Conservation (phyloP, 2,329 filamentous ascomycete genomes). For the Xylaria sp. region DNA sequence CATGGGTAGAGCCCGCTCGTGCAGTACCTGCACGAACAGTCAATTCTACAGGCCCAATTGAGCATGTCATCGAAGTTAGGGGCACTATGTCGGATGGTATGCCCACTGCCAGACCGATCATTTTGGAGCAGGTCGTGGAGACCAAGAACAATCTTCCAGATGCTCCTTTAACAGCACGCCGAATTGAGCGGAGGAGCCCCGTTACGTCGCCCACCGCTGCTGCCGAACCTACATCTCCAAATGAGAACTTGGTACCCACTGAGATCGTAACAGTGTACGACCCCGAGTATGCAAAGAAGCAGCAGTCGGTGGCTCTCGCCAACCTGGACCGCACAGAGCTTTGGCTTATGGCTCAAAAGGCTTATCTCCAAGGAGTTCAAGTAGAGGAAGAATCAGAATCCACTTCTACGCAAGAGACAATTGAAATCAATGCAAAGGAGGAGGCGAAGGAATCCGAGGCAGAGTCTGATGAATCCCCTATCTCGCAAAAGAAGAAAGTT, state of each 20-base stretch:
- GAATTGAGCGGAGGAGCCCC: conserved; percentile 45
- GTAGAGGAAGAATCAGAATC: conserved; percentile 59
- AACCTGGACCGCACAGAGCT: conserved; percentile 86
- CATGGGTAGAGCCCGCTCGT: conserved; percentile 69
- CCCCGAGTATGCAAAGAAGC: conserved; percentile 77
- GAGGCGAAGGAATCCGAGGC: conserved; percentile 42
- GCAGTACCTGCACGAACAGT: conserved; percentile 48
- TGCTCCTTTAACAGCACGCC: conserved; percentile 47
- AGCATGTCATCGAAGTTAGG: conserved; percentile 67
- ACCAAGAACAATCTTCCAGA: conserved; percentile 47
- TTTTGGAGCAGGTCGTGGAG: conserved; percentile 55
- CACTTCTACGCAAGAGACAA: conserved; percentile 52
- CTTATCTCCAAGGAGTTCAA: conserved; percentile 77
- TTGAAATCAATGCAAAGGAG: conserved; percentile 50
- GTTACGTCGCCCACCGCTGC: conserved; percentile 50
- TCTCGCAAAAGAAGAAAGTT: conserved; percentile 72
- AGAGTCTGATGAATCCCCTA: conserved; percentile 45
- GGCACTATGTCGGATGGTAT: conserved; percentile 64
- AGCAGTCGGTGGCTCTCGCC: conserved; percentile 75
- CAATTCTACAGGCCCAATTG: conserved; percentile 62
- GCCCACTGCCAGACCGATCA: conserved; percentile 69
- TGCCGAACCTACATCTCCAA: conserved; percentile 55
- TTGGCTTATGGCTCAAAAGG: conserved; percentile 86
- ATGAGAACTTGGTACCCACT: conserved; percentile 67
- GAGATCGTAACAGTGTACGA: conserved; percentile 79